These are phyloP conservation scores for Cadophora malorum DNA, from an alignment of 2,329 filamentous ascomycete species.

Conservation along the genomic window DNA sequence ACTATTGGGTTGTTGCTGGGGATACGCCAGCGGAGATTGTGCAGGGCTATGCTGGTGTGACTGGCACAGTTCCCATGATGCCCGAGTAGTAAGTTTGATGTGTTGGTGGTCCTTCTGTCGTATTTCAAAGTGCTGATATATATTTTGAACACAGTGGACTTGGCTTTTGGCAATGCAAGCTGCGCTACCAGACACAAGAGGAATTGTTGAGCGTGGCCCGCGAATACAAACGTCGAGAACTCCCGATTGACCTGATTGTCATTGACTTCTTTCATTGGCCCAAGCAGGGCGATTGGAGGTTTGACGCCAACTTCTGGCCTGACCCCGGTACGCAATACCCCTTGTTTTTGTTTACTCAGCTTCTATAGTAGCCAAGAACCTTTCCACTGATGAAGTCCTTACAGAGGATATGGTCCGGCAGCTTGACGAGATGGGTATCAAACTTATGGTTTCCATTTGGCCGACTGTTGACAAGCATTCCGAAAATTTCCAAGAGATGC, in stretches of 20 bases:
- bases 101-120: no score
- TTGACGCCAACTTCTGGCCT: conserved; percentile 69
- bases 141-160: conserved; percentile 50
- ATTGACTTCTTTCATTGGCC: conserved; percentile 74
- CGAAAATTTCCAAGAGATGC: conserved; percentile 67
- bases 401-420: conserved; percentile 67
- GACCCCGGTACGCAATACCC: conserved; percentile 53
- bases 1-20: conserved; percentile 69
- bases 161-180: conserved; percentile 73
- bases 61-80: conserved; percentile 69
- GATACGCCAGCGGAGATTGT: conserved; percentile 62
- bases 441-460: conserved; percentile 75
- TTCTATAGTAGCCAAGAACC: background rate
- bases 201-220: conserved; percentile 65
- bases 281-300: conserved; percentile 70
- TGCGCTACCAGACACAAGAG: conserved; percentile 71
- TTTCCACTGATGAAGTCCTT: background rate
- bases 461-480: conserved; percentile 66
- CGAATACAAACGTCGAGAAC: conserved; percentile 59
- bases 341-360: background rate
- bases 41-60: conserved; percentile 60
- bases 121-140: no score
- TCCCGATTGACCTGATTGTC: conserved; percentile 69
- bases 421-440: conserved; percentile 62
- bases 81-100: conserved; percentile 57